Conservation (phyloP, 345 rosid species). For the Gossypioides kirkii region DNA sequence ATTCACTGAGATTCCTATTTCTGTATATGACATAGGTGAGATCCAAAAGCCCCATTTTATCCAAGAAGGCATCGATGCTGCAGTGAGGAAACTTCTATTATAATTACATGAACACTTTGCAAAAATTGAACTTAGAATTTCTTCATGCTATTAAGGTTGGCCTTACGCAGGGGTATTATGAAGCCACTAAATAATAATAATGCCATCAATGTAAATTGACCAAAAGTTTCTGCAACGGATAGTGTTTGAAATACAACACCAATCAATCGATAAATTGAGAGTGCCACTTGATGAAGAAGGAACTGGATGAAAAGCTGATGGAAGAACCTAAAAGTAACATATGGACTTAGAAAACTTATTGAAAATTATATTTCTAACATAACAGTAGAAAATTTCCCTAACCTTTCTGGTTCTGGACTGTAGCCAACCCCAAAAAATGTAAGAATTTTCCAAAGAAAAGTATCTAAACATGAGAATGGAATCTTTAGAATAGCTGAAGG, state of each 20-base stretch:
- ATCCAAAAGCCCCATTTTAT: constrained; percentile 49
- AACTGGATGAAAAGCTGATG: constrained; percentile 35
- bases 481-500: constrained; percentile 39
- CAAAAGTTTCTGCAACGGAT: constrained; percentile 20
- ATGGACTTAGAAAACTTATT: neutral
- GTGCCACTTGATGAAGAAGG: constrained; percentile 29
- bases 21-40: constrained; percentile 38
- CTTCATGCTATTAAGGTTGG: neutral
- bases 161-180: constrained; percentile 35
- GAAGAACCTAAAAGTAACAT: constrained; percentile 27
- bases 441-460: constrained; percentile 40
- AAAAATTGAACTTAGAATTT: neutral
- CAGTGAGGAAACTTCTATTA: neutral
- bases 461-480: constrained; percentile 38
- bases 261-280: constrained; percentile 39
- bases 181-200: constrained; percentile 38
- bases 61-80: constrained; percentile 45
- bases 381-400: neutral
- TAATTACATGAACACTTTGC: neutral
- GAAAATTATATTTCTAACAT: neutral
- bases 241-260: constrained; percentile 29
- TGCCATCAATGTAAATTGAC: constrained; percentile 17
- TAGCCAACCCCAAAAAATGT: constrained; percentile 46
- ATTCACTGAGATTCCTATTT: constrained; percentile 34
- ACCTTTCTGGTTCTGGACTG: constrained; percentile 48